A percentile compares a stretch with the other conserved stretches of the same genome.
Conservation (phyloP, 192 early-diverging fungal genomes). For the Coemansia nantahalensis region DNA sequence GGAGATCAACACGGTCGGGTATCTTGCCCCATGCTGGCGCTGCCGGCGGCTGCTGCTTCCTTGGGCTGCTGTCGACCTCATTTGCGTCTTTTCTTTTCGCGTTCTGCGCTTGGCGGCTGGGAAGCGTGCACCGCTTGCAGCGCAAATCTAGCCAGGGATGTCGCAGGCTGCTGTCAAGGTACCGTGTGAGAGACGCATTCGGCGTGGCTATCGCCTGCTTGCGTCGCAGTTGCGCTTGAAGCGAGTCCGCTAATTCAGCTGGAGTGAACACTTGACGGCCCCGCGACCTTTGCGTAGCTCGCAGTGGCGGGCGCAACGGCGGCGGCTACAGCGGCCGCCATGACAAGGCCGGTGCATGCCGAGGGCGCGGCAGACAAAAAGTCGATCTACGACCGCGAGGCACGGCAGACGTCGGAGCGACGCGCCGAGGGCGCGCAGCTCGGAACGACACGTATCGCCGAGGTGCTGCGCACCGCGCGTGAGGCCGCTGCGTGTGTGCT, state of each 20-base stretch:
- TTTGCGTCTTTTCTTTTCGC: no score
- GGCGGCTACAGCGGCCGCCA: slow-evolving; percentile 1
- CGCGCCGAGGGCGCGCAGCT: not conserved
- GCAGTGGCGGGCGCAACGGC: not conserved
- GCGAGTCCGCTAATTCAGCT: not conserved
- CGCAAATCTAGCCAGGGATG: no score
- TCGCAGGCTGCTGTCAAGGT: no score
- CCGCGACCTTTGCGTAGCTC: not conserved
- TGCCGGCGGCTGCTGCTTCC: not conserved
- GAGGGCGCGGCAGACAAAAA: slow-evolving; percentile 21
- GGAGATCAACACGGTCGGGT: no score
- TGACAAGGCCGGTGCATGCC: not conserved
- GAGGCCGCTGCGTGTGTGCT: not conserved
- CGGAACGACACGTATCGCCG: slow-evolving; percentile 13
- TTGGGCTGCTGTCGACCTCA: no score
- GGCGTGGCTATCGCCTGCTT: no score
- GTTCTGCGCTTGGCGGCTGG: no score
- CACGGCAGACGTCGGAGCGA: not conserved
- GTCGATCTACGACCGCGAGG: slow-evolving; percentile 33
- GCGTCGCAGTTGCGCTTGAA: no score
- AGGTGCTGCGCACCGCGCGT: slow-evolving; percentile 7
- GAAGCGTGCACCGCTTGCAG: no score
- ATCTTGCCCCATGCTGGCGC: no score
- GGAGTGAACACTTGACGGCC: not conserved
- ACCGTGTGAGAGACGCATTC: no score